These are phyloP conservation scores for Vitis labrusca DNA, from an alignment of 164 flowering plant genomes.

Conservation along the genomic window DNA sequence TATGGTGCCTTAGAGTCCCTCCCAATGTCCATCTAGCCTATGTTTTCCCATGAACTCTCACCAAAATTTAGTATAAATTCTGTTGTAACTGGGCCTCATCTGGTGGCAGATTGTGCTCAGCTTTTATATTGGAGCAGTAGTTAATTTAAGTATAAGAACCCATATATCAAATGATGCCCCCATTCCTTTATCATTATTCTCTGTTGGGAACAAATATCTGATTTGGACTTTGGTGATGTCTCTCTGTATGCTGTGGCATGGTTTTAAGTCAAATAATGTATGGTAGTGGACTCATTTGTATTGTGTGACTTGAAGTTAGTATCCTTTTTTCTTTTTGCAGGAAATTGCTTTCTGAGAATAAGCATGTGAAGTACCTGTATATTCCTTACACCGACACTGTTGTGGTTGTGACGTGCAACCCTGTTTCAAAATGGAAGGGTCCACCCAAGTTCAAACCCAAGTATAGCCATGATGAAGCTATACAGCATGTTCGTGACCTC, in stretches of 20 bases:
- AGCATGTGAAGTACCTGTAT: slow-evolving; percentile 91
- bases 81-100: no score
- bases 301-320: background rate
- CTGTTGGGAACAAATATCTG: background rate
- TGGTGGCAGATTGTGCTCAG: no score
- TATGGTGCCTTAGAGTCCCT: no score
- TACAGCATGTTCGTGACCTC: slow-evolving; percentile 80
- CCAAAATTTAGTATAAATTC: no score
- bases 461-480: slow-evolving; percentile 78
- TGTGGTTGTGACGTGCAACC: slow-evolving; percentile 94
- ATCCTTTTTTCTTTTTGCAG: slow-evolving; percentile 34
- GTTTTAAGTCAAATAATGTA: background rate
- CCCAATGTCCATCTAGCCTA: no score
- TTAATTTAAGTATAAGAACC: background rate
- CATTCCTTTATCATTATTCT: background rate
- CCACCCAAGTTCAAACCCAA: slow-evolving; percentile 84
- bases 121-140: no score
- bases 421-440: slow-evolving; percentile 81
- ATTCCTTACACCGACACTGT: slow-evolving; percentile 94
- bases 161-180: background rate
- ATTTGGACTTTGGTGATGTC: background rate
- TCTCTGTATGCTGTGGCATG: background rate
- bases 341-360: slow-evolving; percentile 85
- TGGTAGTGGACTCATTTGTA: background rate
- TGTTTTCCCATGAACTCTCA: no score